A percentile compares a stretch with the other conserved stretches of the same genome.
These are phyloP conservation scores for Rhodotorula sp. DNA, from an alignment of 1,284 basidiomycete genomes.

Conservation along the genomic window DNA sequence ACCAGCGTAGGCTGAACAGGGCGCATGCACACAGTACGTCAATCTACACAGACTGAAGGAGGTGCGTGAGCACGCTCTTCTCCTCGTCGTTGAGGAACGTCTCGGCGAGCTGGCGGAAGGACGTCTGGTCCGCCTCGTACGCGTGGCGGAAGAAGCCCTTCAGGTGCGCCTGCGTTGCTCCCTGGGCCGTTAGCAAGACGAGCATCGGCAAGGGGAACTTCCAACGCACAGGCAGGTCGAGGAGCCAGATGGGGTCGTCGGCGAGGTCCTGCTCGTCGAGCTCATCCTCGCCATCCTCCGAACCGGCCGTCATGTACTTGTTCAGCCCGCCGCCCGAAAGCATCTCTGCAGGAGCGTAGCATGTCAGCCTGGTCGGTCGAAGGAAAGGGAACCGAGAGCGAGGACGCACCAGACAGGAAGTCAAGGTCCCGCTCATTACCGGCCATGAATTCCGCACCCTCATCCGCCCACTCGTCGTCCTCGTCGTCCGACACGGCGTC, in stretches of 20 bases:
- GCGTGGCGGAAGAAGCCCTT: conserved; percentile 69
- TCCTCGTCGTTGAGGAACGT: conserved; percentile 31
- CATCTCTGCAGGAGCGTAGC: conserved; percentile 55
- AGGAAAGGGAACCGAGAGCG: background rate
- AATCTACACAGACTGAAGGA: background rate
- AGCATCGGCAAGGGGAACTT: background rate
- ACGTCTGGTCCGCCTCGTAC: conserved; percentile 64
- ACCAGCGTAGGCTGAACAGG: too few species aligned
- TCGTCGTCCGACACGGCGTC: conserved; percentile 67
- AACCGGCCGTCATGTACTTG: conserved; percentile 62
- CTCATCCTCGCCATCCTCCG: conserved; percentile 68
- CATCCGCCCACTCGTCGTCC: conserved; percentile 87
- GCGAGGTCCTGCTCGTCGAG: conserved; percentile 70
- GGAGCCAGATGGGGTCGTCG: conserved; percentile 80
- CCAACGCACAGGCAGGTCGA: conserved; percentile 76
- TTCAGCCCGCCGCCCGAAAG: conserved; percentile 64
- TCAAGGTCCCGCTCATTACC: conserved; percentile 38
- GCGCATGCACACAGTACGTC: too few species aligned
- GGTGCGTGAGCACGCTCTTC: conserved; percentile 19
- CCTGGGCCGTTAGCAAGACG: too few species aligned
- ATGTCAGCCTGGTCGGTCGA: background rate
- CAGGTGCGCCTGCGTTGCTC: conserved; percentile 68
- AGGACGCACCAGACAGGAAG: conserved; percentile 32
- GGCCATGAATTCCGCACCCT: conserved; percentile 59
- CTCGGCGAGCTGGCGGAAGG: conserved; percentile 37